Percentiles rank a stretch among this genome's conserved stretches.
These are phyloP conservation scores for Ogataea paraovalis DNA, from an alignment of 805 yeast species.

Conservation along the genomic window DNA sequence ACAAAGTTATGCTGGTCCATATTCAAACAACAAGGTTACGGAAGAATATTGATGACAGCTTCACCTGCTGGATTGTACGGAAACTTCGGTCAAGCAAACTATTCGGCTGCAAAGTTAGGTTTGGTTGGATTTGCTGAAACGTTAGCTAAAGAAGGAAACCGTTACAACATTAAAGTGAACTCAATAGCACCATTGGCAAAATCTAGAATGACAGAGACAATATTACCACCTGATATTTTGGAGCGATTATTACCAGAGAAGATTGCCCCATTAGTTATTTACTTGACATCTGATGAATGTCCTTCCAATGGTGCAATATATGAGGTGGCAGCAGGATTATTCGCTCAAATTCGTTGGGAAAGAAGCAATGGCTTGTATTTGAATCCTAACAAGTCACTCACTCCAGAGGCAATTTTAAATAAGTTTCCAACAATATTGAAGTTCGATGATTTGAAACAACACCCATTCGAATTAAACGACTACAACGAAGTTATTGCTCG, in stretches of 20 bases:
- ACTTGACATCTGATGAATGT: constrained; percentile 63
- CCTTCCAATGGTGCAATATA: constrained; percentile 70
- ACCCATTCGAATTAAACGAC: constrained; percentile 73
- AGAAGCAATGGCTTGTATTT: constrained; percentile 83
- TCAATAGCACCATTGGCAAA: constrained; percentile 93
- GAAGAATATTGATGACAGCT: constrained; percentile 88
- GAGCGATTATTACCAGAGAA: constrained; percentile 80
- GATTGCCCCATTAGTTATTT: constrained; percentile 87
- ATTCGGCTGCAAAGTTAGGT: constrained; percentile 89
- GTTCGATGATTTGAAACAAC: constrained; percentile 56
- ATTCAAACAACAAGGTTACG: constrained; percentile 78
- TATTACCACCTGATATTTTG: constrained; percentile 81
- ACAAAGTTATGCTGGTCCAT: constrained; percentile 92
- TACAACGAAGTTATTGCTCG: constrained; percentile 56
- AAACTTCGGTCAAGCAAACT: constrained; percentile 94
- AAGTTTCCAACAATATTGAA: constrained; percentile 60
- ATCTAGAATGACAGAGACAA: constrained; percentile 91
- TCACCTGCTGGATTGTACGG: constrained; percentile 98
- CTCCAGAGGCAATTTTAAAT: constrained; percentile 79
- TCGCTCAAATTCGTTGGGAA: constrained; percentile 92
- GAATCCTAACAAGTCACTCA: constrained; percentile 70
- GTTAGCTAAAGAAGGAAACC: constrained; percentile 88
- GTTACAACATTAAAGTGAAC: constrained; percentile 78
- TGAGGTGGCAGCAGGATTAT: constrained; percentile 94
- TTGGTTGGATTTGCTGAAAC: constrained; percentile 91